These are phyloP conservation scores for Staphylotrichum longicolle DNA, from an alignment of 495 filamentous ascomycete species.

Conservation along the genomic window DNA sequence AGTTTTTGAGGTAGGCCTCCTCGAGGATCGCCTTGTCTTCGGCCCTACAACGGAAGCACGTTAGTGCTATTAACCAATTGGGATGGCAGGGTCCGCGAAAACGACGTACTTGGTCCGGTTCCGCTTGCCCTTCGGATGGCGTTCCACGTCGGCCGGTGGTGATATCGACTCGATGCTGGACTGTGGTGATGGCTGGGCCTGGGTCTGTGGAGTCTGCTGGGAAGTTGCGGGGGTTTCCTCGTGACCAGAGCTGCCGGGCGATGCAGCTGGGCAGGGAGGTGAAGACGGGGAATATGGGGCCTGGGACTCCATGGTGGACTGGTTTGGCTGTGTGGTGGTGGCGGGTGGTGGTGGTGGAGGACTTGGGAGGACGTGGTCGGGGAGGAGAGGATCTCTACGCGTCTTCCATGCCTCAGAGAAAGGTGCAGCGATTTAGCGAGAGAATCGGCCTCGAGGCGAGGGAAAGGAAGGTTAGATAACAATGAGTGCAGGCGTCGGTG, in stretches of 20 bases:
- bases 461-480: not conserved
- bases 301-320: slow-evolving; percentile 3
- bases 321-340: not conserved
- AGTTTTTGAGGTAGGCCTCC: slow-evolving; percentile 76
- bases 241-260: not conserved
- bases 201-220: not conserved
- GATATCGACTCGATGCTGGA: slow-evolving; percentile 9
- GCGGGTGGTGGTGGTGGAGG: not conserved
- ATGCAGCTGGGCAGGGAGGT: not conserved
- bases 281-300: not conserved
- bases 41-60: slow-evolving; percentile 50
- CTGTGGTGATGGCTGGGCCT: not conserved
- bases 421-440: not conserved
- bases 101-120: slow-evolving; percentile 54
- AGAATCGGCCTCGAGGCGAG: not conserved
- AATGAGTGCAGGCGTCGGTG: not conserved
- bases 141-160: slow-evolving; percentile 20
- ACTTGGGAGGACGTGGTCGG: too few relatives aligned
- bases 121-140: slow-evolving; percentile 52
- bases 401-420: not conserved
- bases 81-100: slow-evolving; percentile 15
- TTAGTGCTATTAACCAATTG: slow-evolving; percentile 11
- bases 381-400: not conserved
- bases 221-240: not conserved
- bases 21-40: slow-evolving; percentile 92